Evolutionary conservation across 257 asterid species (phyloP).

Genomic region (Ophiorrhiza pumila): DNA sequence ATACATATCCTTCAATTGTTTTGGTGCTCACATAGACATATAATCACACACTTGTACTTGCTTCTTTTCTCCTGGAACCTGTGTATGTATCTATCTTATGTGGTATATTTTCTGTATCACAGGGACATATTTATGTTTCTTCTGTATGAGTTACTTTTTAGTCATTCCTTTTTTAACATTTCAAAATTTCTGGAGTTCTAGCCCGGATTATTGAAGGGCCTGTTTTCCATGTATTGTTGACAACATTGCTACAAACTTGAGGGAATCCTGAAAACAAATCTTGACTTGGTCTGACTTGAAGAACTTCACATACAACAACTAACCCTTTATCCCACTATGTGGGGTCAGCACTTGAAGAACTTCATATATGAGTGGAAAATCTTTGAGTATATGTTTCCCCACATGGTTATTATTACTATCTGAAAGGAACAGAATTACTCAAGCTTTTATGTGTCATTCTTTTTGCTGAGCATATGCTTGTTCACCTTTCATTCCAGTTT

Average conservation of each 20-base stretch:
- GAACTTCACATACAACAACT: too few relatives aligned
- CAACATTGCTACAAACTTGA: neutral
- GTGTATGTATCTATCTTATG: neutral
- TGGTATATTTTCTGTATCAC: neutral
- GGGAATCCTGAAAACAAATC: too few relatives aligned
- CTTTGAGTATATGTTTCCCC: neutral
- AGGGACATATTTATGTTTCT: neutral
- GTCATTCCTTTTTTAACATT: neutral
- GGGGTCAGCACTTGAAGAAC: too few relatives aligned
- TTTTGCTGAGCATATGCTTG: slow-evolving; percentile 17
- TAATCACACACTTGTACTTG: neutral
- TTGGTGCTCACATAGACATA: neutral
- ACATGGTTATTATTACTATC: neutral
- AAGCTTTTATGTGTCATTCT: neutral
- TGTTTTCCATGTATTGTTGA: neutral
- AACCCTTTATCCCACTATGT: too few relatives aligned
- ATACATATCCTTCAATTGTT: neutral
- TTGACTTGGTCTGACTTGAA: neutral
- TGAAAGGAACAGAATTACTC: neutral
- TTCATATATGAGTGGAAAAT: neutral
- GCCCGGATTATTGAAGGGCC: neutral
- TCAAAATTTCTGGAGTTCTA: neutral
- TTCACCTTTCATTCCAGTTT: slow-evolving; percentile 49
- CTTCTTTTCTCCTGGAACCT: neutral
- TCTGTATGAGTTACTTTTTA: neutral